A percentile compares a stretch with the other conserved stretches of the same genome.
Conservation (phyloP, 148 eudicot genomes). For the Chenopodium quinoa region DNA sequence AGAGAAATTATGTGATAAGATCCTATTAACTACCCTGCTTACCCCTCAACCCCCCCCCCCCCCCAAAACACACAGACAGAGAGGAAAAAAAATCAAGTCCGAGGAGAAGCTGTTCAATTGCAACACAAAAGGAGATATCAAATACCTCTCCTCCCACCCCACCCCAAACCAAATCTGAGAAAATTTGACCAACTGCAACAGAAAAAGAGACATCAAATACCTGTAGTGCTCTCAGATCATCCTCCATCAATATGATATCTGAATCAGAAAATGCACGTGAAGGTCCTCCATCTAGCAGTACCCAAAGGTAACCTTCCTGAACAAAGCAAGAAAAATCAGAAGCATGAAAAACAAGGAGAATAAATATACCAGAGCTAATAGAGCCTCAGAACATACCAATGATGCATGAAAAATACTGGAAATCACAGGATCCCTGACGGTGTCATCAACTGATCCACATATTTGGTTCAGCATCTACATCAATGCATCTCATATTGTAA, state of each 20-base stretch:
- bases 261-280: constrained; percentile 78
- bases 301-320: constrained; percentile 94
- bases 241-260: constrained; percentile 69
- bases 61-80: no score
- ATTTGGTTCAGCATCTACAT: constrained; percentile 67
- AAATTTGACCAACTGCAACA: background rate
- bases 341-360: constrained; percentile 1
- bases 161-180: background rate
- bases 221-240: constrained; percentile 70
- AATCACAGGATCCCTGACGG: constrained; percentile 63
- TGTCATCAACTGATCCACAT: constrained; percentile 59
- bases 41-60: no score
- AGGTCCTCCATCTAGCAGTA: constrained; percentile 93
- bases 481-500: constrained; percentile 21
- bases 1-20: no score
- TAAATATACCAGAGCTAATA: background rate
- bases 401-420: constrained; percentile 71
- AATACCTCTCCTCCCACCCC: background rate
- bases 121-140: no score
- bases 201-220: constrained; percentile 29
- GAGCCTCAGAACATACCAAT: constrained; percentile 48
- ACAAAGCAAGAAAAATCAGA: constrained; percentile 27
- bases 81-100: no score
- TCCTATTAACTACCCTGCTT: background rate
- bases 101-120: no score